Evolutionary conservation across 2,329 filamentous ascomycete species (phyloP).

Genomic region (Chaetomium strumarium): DNA sequence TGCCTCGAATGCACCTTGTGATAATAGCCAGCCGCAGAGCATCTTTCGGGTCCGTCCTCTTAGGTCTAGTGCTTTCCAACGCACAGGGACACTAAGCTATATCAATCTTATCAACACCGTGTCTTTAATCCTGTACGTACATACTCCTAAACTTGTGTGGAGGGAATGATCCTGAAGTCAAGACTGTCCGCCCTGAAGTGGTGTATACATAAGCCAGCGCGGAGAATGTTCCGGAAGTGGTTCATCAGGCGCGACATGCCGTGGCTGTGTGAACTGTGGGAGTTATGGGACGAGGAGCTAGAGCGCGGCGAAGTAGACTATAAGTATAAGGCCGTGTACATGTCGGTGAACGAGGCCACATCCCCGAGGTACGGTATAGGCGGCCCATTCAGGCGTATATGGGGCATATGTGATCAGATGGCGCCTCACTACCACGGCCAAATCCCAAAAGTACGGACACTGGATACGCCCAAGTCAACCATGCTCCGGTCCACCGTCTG

Average conservation of each 20-base stretch:
- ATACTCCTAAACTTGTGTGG: too few relatives aligned
- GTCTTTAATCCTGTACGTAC: too few relatives aligned
- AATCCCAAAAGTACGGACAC: neutral
- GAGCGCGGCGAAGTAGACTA: neutral
- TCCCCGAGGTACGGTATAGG: neutral
- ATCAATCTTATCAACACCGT: too few relatives aligned
- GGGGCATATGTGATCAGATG: constrained; percentile 2
- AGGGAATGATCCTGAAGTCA: too few relatives aligned
- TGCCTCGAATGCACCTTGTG: too few relatives aligned
- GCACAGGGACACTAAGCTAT: too few relatives aligned
- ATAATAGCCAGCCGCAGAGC: too few relatives aligned
- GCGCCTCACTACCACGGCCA: neutral
- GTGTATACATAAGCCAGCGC: too few relatives aligned
- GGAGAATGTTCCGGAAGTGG: constrained; percentile 1
- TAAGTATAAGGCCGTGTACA: neutral
- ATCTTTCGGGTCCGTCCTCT: too few relatives aligned
- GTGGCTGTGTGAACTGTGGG: neutral
- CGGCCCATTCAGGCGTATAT: constrained; percentile 1
- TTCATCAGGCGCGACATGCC: constrained; percentile 4
- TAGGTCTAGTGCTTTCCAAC: too few relatives aligned
- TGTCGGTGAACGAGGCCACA: neutral
- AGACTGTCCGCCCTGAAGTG: too few relatives aligned
- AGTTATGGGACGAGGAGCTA: neutral
- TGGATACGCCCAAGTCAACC: neutral
- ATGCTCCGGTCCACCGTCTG: neutral